A percentile compares a stretch with the other conserved stretches of the same genome.
Evolutionary conservation across 106 monocot species (phyloP).

Genomic region (Phalaenopsis aphrodite): DNA sequence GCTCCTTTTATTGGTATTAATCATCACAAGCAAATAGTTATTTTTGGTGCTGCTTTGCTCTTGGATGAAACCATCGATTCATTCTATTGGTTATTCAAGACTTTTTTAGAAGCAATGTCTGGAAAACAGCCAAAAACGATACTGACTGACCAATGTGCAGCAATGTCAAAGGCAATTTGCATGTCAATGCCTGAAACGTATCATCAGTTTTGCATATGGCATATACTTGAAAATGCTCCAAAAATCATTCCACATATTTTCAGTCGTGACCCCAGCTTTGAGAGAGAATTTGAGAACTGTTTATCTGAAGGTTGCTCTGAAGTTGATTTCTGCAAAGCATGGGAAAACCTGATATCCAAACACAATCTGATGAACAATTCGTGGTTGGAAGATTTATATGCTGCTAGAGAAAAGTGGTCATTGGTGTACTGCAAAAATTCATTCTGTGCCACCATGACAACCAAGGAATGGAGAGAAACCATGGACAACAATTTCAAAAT

Average conservation of each 20-base stretch:
- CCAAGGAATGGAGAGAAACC: slow-evolving; percentile 32
- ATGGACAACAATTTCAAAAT: slow-evolving; percentile 33
- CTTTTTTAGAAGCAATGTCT: slow-evolving; percentile 46
- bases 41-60: slow-evolving; percentile 55
- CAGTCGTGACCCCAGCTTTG: slow-evolving; percentile 21
- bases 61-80: slow-evolving; percentile 45
- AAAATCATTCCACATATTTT: slow-evolving; percentile 22
- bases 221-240: slow-evolving; percentile 28
- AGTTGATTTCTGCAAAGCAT: slow-evolving; percentile 31
- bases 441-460: slow-evolving; percentile 42
- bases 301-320: slow-evolving; percentile 32
- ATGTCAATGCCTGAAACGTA: slow-evolving; percentile 19
- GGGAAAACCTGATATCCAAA: slow-evolving; percentile 28
- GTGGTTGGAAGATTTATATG: slow-evolving; percentile 35
- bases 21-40: slow-evolving; percentile 39
- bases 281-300: slow-evolving; percentile 35
- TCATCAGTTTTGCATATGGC: slow-evolving; percentile 46
- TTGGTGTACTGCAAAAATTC: slow-evolving; percentile 22
- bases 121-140: slow-evolving; percentile 43
- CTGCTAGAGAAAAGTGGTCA: slow-evolving; percentile 40
- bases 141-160: slow-evolving; percentile 29
- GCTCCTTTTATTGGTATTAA: slow-evolving; percentile 63
- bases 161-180: slow-evolving; percentile 27
- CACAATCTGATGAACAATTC: slow-evolving; percentile 22
- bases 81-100: slow-evolving; percentile 45